Evolutionary conservation across 192 early-diverging fungal species (phyloP), one percentile per base, ranked within the genome.

Genomic region (Coemansia erecta): DNA sequence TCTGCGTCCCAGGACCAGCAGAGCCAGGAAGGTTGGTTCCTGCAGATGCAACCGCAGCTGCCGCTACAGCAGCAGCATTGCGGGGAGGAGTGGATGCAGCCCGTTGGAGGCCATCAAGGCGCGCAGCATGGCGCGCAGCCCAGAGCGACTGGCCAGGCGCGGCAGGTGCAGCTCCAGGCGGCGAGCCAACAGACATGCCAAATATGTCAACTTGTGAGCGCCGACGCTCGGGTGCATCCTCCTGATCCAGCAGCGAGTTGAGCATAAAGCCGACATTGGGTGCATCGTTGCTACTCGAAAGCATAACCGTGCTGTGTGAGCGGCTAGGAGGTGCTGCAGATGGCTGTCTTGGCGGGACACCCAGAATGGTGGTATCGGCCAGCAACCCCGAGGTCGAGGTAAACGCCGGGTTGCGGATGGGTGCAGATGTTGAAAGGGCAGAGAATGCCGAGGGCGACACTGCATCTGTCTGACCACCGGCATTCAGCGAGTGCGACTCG

Each of bases 231-330:
- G 51, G 19, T 39, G 54, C 65, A 10, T 77, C 68, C 3, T 72
- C 75, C 31, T 65, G 69, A 24, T 68, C 75, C 48, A 80, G 59
- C 49, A 80, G 77, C 31, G 77, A 80, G 68, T 54, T 80, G 58
- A 72, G 69, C 68, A 77, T 72, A 50, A 64, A 46, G 6, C 69
- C 75, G 35, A 70, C 68, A 28, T 66, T 68, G 21, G 64, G 60
- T 6, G 64, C 58, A n/a, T 37, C 28, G 26, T 33, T 58, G 46
- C 41, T 37, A 45, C 57, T 37, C 57, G 53, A 55, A 8, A 41
- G 53, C 53, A 55, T 11, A 13, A 48, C 67, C 15, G 62, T 65
- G 55, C 74, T 64, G 19, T 71, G 68, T 58, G 69, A 67, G 49
- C 74, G 74, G 58, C 52, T 68, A 39, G 74, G 68, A 19, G 68